A percentile compares a stretch with the other conserved stretches of the same genome.
These are phyloP conservation scores for Colletotrichum viniferum DNA, from an alignment of 2,329 filamentous ascomycete genomes.

Conservation along the genomic window DNA sequence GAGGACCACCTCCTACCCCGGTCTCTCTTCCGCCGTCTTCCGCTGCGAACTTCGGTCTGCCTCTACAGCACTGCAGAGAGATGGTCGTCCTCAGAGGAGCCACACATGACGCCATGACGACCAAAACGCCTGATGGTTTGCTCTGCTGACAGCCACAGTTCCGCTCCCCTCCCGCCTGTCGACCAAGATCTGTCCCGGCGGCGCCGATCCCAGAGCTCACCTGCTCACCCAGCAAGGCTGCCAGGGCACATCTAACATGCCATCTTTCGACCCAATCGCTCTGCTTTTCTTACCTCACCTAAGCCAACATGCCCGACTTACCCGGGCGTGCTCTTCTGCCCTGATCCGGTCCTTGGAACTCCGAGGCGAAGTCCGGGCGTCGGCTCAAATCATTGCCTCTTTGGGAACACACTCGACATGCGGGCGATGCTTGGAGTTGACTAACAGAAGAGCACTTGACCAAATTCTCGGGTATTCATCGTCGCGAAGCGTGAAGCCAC, in stretches of 20 bases:
- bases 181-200: background rate
- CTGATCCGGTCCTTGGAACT: background rate
- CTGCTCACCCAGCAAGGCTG: background rate
- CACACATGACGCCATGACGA: background rate
- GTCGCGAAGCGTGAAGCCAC: background rate
- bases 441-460: background rate
- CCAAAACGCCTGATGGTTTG: background rate
- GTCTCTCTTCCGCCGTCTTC: background rate
- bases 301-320: background rate
- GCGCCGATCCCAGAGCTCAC: background rate
- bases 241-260: background rate
- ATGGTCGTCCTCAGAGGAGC: background rate
- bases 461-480: background rate
- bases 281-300: background rate
- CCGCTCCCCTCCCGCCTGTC: background rate
- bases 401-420: background rate
- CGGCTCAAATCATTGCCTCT: background rate
- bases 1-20: background rate
- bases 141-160: background rate
- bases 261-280: background rate
- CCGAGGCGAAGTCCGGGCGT: conserved; percentile 6
- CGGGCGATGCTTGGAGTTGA: background rate
- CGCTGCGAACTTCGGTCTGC: conserved; percentile 2
- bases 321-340: background rate
- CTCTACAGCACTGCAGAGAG: background rate